Evolutionary conservation across 805 yeast genomes (phyloP), one percentile per base, ranked within the genome.

Genomic region (Yarrowia sp.): DNA sequence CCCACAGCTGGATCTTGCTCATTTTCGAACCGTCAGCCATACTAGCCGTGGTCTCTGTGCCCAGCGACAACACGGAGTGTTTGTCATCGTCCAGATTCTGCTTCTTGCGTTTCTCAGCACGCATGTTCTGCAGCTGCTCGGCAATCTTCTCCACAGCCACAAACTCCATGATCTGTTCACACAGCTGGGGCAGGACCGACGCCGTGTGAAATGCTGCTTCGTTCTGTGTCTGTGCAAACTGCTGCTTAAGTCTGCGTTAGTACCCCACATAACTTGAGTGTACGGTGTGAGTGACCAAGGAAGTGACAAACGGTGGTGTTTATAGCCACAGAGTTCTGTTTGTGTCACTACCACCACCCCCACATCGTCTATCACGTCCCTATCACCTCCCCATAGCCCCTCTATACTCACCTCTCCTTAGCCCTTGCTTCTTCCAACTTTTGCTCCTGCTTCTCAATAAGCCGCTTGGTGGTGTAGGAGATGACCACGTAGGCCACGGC

Each of bases 141-240:
- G 96, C 88, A 67, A 88, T 86, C 61, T 81, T 78, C 71, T 91
- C 96, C 18, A 89, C 92, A 5, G 89, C 86, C 67, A 87, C 78
- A 64, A 78, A 79, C 18, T 81, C 83, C 66, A 86, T 75, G 8
- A 90, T 82, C 14, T 89, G 90, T 42, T 82, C 81, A 4, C 86
- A 80, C 48, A 92, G 78, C 6, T 90, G 90, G 1, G 97, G 96
- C 53, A 90, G 79, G 67, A 93, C 80, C 3, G 96, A 92, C 72
- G 89, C 80, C 58, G 92, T 84, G 0, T 98, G 93, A 77, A 85
- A 86, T 62, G 88, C 81, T 50, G 97, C 90, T 75, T 93, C 98
- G 69, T 87, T 86, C 72, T 92, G 98, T 9, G 97, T 93, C 77
- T 92, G 97, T 60, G 88, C 86, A 71, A 92, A 93, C 66, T 97